Evolutionary conservation across 805 yeast genomes (phyloP).

Genomic region (Zygoascus flipseniorum): DNA sequence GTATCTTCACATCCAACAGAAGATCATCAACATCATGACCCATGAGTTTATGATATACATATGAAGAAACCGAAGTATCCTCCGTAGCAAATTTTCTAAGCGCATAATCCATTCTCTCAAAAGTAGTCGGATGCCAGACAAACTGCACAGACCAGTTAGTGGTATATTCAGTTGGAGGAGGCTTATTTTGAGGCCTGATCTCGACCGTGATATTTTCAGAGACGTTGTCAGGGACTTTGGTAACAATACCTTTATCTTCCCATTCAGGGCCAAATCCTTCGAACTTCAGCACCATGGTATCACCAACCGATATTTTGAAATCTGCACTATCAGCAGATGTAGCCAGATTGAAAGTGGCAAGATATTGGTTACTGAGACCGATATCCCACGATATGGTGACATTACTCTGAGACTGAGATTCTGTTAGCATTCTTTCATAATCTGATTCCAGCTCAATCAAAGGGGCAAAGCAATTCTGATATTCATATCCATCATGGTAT

Average conservation of each 20-base stretch:
- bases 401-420: constrained; percentile 67
- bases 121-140: constrained; percentile 82
- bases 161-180: constrained; percentile 46
- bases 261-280: constrained; percentile 54
- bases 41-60: constrained; percentile 64
- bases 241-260: constrained; percentile 65
- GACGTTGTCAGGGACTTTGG: constrained; percentile 57
- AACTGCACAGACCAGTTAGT: constrained; percentile 75
- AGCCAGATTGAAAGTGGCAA: constrained; percentile 62
- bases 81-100: constrained; percentile 62
- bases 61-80: constrained; percentile 60
- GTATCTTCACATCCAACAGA: constrained; percentile 38
- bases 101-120: constrained; percentile 77
- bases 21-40: constrained; percentile 70
- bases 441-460: constrained; percentile 75
- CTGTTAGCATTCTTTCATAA: constrained; percentile 61
- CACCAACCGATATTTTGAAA: constrained; percentile 73
- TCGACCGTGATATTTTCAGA: constrained; percentile 69
- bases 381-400: constrained; percentile 67
- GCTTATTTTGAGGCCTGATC: constrained; percentile 34
- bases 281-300: constrained; percentile 63
- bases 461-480: constrained; percentile 80
- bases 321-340: constrained; percentile 52
- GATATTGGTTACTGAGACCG: constrained; percentile 53
- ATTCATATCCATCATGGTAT: constrained; percentile 75